Conservation (phyloP, 768 basidiomycete species). For the Amanita molliuscula region DNA sequence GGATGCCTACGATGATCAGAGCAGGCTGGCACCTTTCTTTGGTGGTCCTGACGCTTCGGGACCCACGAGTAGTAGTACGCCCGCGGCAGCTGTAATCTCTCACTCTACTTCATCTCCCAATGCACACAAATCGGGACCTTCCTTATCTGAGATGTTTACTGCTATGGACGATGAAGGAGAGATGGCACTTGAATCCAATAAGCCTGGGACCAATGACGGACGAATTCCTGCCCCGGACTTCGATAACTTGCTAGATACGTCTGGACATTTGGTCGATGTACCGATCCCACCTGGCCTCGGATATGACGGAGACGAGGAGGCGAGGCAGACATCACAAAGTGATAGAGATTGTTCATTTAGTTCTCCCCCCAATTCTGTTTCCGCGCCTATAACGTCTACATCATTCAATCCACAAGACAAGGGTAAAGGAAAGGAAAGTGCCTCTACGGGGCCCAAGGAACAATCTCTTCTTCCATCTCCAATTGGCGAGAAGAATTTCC, state of each 20-base stretch:
- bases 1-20: slow-evolving; percentile 15
- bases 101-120: slow-evolving; percentile 22
- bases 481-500: slow-evolving; percentile 37
- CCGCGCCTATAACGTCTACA: slow-evolving; percentile 31
- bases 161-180: slow-evolving; percentile 20
- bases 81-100: slow-evolving; percentile 20
- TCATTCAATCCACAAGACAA: slow-evolving; percentile 26
- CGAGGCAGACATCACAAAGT: slow-evolving; percentile 22
- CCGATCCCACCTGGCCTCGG: slow-evolving; percentile 34
- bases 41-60: slow-evolving; percentile 19
- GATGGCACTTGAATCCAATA: slow-evolving; percentile 8
- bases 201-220: slow-evolving; percentile 21
- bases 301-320: slow-evolving; percentile 26
- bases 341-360: slow-evolving; percentile 15
- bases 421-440: slow-evolving; percentile 26
- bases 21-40: slow-evolving; percentile 15
- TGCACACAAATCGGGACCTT: slow-evolving; percentile 30
- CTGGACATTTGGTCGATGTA: slow-evolving; percentile 43
- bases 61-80: slow-evolving; percentile 17
- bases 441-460: slow-evolving; percentile 12
- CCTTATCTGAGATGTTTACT: slow-evolving; percentile 41
- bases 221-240: slow-evolving; percentile 32
- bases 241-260: slow-evolving; percentile 49
- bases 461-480: slow-evolving; percentile 12
- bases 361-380: slow-evolving; percentile 9